Percentiles rank a stretch among this genome's conserved stretches.
Evolutionary conservation across 2,329 filamentous ascomycete species (phyloP).

Genomic region (Ceratocystis albifundus): DNA sequence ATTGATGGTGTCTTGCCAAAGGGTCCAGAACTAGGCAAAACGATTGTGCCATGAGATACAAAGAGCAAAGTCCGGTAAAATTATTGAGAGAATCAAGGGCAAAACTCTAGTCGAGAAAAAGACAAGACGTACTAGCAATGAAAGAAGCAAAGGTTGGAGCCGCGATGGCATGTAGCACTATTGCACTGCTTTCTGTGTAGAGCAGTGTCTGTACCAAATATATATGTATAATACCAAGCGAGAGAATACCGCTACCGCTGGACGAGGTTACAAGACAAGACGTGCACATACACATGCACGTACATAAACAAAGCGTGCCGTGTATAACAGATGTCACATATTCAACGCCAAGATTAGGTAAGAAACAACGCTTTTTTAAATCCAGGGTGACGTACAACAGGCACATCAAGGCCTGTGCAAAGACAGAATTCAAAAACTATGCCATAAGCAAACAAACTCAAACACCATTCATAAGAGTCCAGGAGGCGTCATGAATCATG

Average conservation of each 20-base stretch:
- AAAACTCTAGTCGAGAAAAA: background rate
- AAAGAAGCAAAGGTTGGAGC: background rate
- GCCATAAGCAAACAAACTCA: too few species aligned
- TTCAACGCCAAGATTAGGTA: too few species aligned
- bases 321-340: too few species aligned
- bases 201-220: constrained; percentile 18
- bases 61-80: background rate
- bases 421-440: too few species aligned
- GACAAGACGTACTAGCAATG: background rate
- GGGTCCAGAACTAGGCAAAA: constrained; percentile 15
- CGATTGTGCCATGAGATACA: constrained; percentile 9
- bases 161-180: background rate
- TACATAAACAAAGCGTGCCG: too few species aligned
- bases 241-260: background rate
- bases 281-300: background rate
- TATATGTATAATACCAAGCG: constrained; percentile 11
- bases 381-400: too few species aligned
- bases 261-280: background rate
- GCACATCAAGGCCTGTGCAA: too few species aligned
- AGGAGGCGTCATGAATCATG: too few species aligned
- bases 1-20: constrained; percentile 10
- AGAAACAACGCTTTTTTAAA: too few species aligned
- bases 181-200: background rate
- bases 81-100: background rate
- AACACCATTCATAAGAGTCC: too few species aligned